Base-by-base conservation (phyloP, 2,329 filamentous ascomycete species). In the Aureobasidium zeae region DNA sequence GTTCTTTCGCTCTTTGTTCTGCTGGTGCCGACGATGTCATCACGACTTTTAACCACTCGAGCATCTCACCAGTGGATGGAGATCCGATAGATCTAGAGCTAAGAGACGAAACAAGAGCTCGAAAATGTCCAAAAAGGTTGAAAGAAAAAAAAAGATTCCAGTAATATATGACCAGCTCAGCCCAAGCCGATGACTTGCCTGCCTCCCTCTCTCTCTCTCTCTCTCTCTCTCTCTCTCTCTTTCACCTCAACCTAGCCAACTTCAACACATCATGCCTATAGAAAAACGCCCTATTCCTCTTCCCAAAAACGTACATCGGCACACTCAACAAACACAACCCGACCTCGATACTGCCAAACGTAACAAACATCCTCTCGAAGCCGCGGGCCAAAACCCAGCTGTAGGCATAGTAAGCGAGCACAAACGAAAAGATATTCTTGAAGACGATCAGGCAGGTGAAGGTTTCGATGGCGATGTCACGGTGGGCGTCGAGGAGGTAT, bases 401-500 rank as follows among this genome's bases (percentile, higher is more conserved):
- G 19, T 44, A 44, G 2, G 41, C 41, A 36, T 29, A 44, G 13
- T 44, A 44, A 19, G 88, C 94, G 44, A 95, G 68, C 6, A 79
- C 77, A 55, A 93, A 95, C 50, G 81, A 84, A 67, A 95, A 94
- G 49, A 95, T 74, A 63, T 95, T 94, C 66, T 95, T 95, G 71
- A 94, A 94, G 45, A 94, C 80, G 51, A 94, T 74, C 60, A 91
- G 75, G 63, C 86, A 85, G 0, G 87, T 94, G 60, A 94, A 94
- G 4, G 80, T 85, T 63, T 95, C 88, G 33, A 94, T 77, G 1
- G 85, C 78, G 45, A 94, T 77, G 49, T 89, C 81, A 5, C 87
- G 81, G 63, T 95, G 88, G 0, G 88, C 88, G 64, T 95, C 89
- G 5, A 94, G 83, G 56, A 95, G 82, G 57, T 95, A 95, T 16